phyloP scores from a whole-genome alignment of 257 asterid species.

The Jacaranda copaia region DNA sequence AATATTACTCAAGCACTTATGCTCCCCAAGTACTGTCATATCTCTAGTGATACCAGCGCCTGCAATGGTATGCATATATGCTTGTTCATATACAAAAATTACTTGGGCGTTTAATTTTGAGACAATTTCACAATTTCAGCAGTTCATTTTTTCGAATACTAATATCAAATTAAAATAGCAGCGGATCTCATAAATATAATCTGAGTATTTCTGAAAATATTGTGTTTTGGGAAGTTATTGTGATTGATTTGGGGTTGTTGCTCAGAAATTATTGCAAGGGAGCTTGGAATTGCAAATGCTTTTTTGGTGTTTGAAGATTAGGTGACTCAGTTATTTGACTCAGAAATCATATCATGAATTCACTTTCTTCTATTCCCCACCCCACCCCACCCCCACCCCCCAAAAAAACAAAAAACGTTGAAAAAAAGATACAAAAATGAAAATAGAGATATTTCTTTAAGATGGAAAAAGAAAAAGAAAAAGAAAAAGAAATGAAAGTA shows the following conservation, averaged over 20 bases:
- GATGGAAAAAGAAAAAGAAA: too few species aligned
- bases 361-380: too few species aligned
- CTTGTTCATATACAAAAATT: background rate
- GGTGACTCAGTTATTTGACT: background rate
- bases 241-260: background rate
- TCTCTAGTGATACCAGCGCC: slow-evolving; percentile 41
- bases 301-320: background rate
- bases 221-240: too few species aligned
- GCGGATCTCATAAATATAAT: too few species aligned
- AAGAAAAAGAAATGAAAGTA: too few species aligned
- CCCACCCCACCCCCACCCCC: too few species aligned
- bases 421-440: background rate
- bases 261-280: background rate
- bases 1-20: slow-evolving; percentile 54
- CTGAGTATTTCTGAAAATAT: too few species aligned
- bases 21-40: slow-evolving; percentile 48
- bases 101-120: background rate
- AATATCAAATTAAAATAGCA: too few species aligned
- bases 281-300: background rate
- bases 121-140: background rate
- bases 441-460: too few species aligned
- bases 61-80: slow-evolving; percentile 45
- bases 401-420: too few species aligned
- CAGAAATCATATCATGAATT: background rate
- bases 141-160: background rate